A percentile compares a stretch with the other conserved stretches of the same genome.
These are phyloP conservation scores for Daldinia sp. DNA, from an alignment of 2,329 filamentous ascomycete species.

Conservation along the genomic window DNA sequence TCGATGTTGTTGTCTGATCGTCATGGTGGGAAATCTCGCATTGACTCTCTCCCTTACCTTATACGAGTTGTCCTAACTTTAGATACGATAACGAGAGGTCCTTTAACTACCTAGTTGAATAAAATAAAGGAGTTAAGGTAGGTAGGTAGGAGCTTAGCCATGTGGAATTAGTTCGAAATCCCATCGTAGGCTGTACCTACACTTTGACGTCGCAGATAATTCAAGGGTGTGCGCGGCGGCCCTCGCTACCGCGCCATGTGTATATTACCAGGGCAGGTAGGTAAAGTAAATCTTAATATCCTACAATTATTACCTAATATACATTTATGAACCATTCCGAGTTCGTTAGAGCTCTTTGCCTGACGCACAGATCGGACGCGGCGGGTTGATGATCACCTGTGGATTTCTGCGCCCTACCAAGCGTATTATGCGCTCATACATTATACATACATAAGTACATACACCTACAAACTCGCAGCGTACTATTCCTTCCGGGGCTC, in stretches of 20 bases:
- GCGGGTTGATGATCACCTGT: conserved; percentile 39
- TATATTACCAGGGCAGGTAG: neutral
- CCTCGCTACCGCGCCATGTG: neutral
- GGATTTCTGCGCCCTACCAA: conserved; percentile 34
- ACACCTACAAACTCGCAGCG: neutral
- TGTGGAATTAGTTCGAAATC: conserved; percentile 19
- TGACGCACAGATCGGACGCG: conserved; percentile 42
- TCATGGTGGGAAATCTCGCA: conserved; percentile 2
- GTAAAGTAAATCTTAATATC: neutral
- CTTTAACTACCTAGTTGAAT: neutral
- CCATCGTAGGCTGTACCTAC: conserved; percentile 33
- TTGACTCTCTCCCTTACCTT: conserved; percentile 4
- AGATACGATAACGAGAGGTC: neutral
- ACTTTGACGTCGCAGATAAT: conserved; percentile 5
- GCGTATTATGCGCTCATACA: conserved; percentile 38
- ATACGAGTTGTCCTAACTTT: conserved; percentile 5
- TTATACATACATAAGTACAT: neutral
- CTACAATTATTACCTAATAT: neutral
- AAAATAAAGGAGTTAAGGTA: neutral
- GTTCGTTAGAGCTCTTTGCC: conserved; percentile 28
- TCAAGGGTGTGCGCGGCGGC: neutral
- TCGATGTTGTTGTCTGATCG: conserved; percentile 20
- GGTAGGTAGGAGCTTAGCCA: neutral
- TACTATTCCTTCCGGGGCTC: neutral
- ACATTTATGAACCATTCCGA: conserved; percentile 14